These are phyloP conservation scores for Triangularia verruculosa DNA, from an alignment of 2,329 filamentous ascomycete species.

Conservation along the genomic window DNA sequence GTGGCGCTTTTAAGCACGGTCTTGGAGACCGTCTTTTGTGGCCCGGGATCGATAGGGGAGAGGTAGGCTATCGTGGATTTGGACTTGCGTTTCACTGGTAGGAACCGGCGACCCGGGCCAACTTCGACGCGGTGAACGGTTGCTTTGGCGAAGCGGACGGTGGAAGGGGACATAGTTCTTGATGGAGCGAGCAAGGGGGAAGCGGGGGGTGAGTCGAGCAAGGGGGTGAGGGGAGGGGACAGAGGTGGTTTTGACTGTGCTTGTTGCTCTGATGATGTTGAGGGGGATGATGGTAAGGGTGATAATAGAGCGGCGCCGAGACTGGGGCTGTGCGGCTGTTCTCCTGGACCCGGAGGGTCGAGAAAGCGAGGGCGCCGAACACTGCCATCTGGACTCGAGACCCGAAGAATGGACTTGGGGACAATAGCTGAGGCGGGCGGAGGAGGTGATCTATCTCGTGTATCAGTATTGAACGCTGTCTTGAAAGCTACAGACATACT, in stretches of 20 bases:
- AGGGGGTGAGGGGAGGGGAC: not conserved
- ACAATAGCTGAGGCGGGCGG: constrained; percentile 13
- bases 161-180: constrained; percentile 22
- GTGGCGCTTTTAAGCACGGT: constrained; percentile 24
- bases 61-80: constrained; percentile 30
- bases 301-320: not conserved
- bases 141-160: constrained; percentile 29
- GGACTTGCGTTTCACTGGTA: constrained; percentile 28
- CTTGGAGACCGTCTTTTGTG: constrained; percentile 21
- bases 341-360: constrained; percentile 12
- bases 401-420: constrained; percentile 29
- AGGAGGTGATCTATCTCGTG: constrained; percentile 3
- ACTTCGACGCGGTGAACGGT: constrained; percentile 30
- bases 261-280: not conserved
- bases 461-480: not conserved
- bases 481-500: not conserved
- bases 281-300: not conserved
- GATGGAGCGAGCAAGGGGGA: constrained; percentile 21
- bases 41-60: constrained; percentile 25
- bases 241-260: not conserved
- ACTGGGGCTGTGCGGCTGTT: constrained; percentile 12
- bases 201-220: constrained; percentile 7
- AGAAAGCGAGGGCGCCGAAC: constrained; percentile 16
- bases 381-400: constrained; percentile 26
- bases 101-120: constrained; percentile 25